Evolutionary conservation across 805 yeast species (phyloP), one percentile per base, ranked within the genome.

Genomic region (Myxozyma lipomycoides): DNA sequence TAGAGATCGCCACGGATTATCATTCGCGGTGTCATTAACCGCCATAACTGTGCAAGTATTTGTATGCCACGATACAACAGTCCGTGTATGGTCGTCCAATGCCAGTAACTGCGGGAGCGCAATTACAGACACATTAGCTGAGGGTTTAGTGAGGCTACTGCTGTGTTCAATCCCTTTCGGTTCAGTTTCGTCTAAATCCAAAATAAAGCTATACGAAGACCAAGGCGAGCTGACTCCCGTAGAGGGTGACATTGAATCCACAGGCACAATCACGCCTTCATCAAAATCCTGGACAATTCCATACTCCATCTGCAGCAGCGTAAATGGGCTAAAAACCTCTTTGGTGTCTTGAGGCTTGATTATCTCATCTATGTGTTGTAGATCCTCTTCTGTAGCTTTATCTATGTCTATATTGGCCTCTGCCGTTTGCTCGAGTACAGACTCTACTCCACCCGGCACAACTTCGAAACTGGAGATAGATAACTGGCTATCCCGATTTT

Each of bases 1-100:
- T 37, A 76, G 60, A 6, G 74, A 72, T 45, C 83, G 66, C 88
- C 88, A 83, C 4, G 87, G 88, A 59, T 83, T 82, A n/a, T 81
- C 86, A 2, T 75, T 66, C 0, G 79, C 79, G 0, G 85, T 86
- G 55, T 80, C 78, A 56, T 78, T 81, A 49, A 82, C 79, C 4
- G 84, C 78, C 78, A 83, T 73, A 46, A 82, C 74, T 2, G 73
- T 73, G 51, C 78, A 74, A 1, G 79, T 76, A 55, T 73, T 70
- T 39, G 71, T 66, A 49, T 74, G 77, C 56, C 74, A 77, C 3
- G 75, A 62, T 7, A 61, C 58, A 39, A 61, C 64, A 15, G 67
- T 65, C 19, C 56, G 49, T 1, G 59, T 48, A 24, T 44, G 25
- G 10, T 53, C 46, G 24, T 55, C 59, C 12, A 53, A 47, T 12